Conservation (phyloP, 768 basidiomycete genomes). For the Fistulinella prunicolor region DNA sequence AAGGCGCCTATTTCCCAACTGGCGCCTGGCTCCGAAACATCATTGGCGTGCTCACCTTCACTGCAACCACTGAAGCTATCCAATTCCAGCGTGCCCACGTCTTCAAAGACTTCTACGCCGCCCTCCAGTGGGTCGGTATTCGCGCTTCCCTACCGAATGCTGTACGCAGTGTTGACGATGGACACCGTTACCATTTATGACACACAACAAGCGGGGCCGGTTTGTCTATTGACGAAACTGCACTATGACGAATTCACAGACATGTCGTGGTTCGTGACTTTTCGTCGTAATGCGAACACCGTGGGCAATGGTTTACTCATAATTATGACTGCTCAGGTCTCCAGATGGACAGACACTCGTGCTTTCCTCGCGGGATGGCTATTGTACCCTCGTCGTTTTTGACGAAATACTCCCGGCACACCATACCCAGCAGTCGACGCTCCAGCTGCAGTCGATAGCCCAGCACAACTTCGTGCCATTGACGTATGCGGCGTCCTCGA, state of each 20-base stretch:
- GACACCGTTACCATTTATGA: constrained; percentile 95
- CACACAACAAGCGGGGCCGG: constrained; percentile 91
- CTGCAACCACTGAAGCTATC: constrained; percentile 12
- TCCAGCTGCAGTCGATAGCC: constrained; percentile 89
- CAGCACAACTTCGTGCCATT: constrained; percentile 75
- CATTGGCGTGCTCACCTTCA: constrained; percentile 10
- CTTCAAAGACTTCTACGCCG: constrained; percentile 22
- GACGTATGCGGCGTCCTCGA: constrained; percentile 30
- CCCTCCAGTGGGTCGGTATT: constrained; percentile 66
- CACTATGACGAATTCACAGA: constrained; percentile 99
- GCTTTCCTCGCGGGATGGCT: constrained; percentile 91
- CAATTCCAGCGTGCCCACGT: constrained; percentile 9
- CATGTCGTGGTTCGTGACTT: constrained; percentile 75
- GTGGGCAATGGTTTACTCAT: constrained; percentile 5
- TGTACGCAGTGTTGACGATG: constrained; percentile 95
- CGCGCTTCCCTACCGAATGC: constrained; percentile 87
- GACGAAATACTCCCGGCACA: constrained; percentile 90
- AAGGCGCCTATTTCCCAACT: constrained; percentile 11
- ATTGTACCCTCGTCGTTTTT: constrained; percentile 93
- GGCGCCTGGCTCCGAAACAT: constrained; percentile 8
- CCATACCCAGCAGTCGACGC: constrained; percentile 86
- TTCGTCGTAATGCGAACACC: background rate
- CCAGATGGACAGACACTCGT: constrained; percentile 92
- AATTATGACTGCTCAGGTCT: constrained; percentile 60
- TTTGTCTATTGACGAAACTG: constrained; percentile 88